Evolutionary conservation across 441 rosid species (phyloP).

Genomic region (Melastoma candidum): DNA sequence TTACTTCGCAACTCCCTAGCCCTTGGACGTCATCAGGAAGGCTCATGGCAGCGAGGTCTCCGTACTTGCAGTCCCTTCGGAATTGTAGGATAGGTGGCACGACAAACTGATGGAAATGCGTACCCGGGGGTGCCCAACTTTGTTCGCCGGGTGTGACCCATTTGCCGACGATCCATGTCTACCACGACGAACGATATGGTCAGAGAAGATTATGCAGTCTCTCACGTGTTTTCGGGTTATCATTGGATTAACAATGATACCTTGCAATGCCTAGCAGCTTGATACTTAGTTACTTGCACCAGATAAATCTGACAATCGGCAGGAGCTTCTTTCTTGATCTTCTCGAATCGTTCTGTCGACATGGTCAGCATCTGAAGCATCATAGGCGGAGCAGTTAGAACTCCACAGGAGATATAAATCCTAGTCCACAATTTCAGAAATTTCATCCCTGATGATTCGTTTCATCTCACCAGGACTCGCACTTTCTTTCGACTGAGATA

Average conservation of each 20-base stretch:
- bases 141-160: constrained; percentile 87
- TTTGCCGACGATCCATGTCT: constrained; percentile 99
- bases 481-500: constrained; percentile 71
- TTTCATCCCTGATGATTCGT: background rate
- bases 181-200: background rate
- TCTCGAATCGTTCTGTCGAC: constrained; percentile 73
- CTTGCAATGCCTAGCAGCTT: constrained; percentile 81
- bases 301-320: constrained; percentile 59
- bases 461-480: constrained; percentile 62
- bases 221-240: background rate
- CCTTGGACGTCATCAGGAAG: constrained; percentile 82
- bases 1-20: constrained; percentile 84
- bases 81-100: constrained; percentile 76
- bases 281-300: constrained; percentile 89
- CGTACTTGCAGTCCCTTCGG: constrained; percentile 78
- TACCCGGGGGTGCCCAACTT: constrained; percentile 82
- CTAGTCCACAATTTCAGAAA: too few relatives aligned
- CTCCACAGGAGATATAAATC: too few relatives aligned
- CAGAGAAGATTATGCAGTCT: background rate
- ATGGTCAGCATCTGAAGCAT: constrained; percentile 68
- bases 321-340: constrained; percentile 77
- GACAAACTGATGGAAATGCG: constrained; percentile 94
- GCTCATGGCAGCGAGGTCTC: constrained; percentile 95
- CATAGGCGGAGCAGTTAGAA: too few relatives aligned
- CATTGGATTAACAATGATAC: constrained; percentile 18